Base-by-base conservation (phyloP, 192 early-diverging fungal species). In the Coemansia erecta region DNA sequence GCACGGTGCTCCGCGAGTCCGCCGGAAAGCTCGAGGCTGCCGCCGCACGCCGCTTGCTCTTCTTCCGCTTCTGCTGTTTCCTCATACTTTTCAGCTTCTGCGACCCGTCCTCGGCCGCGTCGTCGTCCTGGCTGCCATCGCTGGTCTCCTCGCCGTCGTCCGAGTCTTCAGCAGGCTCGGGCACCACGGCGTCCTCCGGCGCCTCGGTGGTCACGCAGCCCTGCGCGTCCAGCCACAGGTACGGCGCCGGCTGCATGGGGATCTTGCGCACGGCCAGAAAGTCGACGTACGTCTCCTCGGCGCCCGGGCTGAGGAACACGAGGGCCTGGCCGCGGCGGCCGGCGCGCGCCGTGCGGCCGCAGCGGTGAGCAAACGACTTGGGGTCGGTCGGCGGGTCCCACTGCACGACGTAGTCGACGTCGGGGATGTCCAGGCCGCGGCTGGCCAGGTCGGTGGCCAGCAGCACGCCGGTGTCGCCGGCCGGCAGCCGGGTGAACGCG, bases 391-490 rank as follows among this genome's bases (percentile, higher is more conserved):
- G 95, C 11, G 97, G 90, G 64, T 99, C 97, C 40, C 89, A 87
- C 70, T 99, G 97, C 31, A 98, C 82, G 2, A 99, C 93, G 61
- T 83, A 90, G 56, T 98, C 97, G 0, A 99, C 92, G 73, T 95
- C 92, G 0, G 95, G 94, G 56, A 98, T 88, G 74, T 99, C 97
- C 44, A 99, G 64, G 12, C 97, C 97, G 21, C 97, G 86, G 4
- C 94, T 90, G 4, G 97, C 94, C 33, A 99, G 89, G 81, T 99
- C 97, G 7, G 95, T 99, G 68, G 92, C 94, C 10, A 99, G 62
- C 57, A 99, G 70, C 15, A 97, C 61, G n/a, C 87, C 89, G 5
- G 85, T 74, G 18, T 84, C 83, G 31, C 84, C 84, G 12, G 83
- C 35, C 22, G 92, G 83, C 12, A 90, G 68, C 17, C 73, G 54